phyloP scores from a whole-genome alignment of 169 alveolate genomes.

The Plasmodium vivax region DNA sequence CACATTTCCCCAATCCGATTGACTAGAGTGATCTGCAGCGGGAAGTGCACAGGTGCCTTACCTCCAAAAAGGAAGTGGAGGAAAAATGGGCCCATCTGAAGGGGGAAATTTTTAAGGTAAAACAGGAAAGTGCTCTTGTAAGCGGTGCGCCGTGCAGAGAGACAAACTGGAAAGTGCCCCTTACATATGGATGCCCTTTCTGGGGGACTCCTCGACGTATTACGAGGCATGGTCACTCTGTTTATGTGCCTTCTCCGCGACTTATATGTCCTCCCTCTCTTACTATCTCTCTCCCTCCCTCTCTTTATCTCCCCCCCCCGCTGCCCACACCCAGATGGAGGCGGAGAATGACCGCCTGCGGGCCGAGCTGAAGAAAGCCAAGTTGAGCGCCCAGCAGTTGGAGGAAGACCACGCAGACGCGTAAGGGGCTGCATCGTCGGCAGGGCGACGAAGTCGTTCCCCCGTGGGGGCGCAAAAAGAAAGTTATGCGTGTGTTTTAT shows the following conservation, averaged over 20 bases:
- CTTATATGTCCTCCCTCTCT: not conserved
- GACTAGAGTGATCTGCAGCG: constrained; percentile 12
- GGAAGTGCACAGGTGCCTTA: not conserved
- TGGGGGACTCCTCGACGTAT: not conserved
- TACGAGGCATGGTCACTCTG: not conserved
- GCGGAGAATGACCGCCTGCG: constrained; percentile 19
- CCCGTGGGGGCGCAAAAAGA: not conserved
- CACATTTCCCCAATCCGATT: not conserved
- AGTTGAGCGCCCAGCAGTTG: not conserved
- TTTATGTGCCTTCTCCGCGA: not conserved
- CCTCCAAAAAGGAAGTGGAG: constrained; percentile 15
- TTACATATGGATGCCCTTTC: not conserved
- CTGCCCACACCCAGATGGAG: constrained; percentile 3
- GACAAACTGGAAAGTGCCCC: not conserved
- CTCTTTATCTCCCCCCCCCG: too few species aligned
- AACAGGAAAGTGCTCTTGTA: not conserved
- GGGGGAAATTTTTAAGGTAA: constrained; percentile 10
- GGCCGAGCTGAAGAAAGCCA: constrained; percentile 38
- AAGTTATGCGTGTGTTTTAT: not conserved
- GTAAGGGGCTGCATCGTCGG: constrained; percentile 10
- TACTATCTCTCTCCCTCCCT: not conserved
- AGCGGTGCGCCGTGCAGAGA: too few species aligned
- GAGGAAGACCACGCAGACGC: constrained; percentile 16
- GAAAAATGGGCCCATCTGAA: constrained; percentile 2
- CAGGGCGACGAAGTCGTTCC: not conserved